Evolutionary conservation across 176 grass and related monocot species (phyloP), one percentile per base, ranked within the genome.

Genomic region (Poa pratensis): DNA sequence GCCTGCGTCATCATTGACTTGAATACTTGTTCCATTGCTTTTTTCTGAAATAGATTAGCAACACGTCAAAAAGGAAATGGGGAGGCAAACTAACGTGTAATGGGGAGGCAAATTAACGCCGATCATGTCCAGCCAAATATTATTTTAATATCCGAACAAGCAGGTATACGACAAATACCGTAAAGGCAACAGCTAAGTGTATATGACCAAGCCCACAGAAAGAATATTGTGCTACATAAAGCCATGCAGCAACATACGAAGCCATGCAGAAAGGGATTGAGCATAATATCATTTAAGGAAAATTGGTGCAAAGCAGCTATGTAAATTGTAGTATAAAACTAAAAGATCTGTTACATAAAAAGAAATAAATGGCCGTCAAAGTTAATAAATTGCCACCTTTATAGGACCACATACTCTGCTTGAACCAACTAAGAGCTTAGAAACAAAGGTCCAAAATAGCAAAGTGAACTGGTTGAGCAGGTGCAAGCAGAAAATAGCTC

Each of bases 1-100:
- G 94, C 51, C 58, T 96, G 94, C 76, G 84, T 84, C 97, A 99
- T 99, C 97, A 99, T 96, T 65, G 94, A 91, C 59, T 94, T 99
- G 57, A 99, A 88, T 84, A 92, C 94, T 92, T 99, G 97, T 54
- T 99, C 79, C 79, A 99, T 80, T 66, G 94, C 94, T 62, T 92
- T 89, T 84, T 39, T 91, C 94, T 97, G 86, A 70, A 83, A 77
- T 12, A 90, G 9, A 86, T 67, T 76, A 80, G 61, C 35, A 76
- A 71, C 13, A 62, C 42, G 9, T 61, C 18, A 84, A 84, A 64
- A 67, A 32, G 12, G 17, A 43, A 67, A 43, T 32, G 5, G 20
- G 28, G 34, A 82, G 14, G n/a, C 11, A 67, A 81, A 67, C 26
- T 34, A 68, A 42, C 40, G 39, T 7, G 16, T 23, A 67, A 43